These are phyloP conservation scores for Globisporangium ultimum DNA, from an alignment of 352 stramenopile species.

Conservation along the genomic window DNA sequence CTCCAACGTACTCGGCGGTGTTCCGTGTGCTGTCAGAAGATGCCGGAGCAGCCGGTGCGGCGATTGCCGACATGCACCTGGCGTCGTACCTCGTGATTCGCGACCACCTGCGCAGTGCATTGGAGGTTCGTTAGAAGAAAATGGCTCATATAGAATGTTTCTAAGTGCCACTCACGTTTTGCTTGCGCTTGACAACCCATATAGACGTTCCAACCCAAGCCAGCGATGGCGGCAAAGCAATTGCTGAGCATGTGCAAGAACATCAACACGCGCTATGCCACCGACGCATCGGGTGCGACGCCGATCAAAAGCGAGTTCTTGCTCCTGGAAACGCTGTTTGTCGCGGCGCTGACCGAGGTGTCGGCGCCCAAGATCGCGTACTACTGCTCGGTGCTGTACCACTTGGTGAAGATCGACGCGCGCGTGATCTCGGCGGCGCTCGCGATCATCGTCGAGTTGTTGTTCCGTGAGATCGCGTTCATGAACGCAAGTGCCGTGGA, in stretches of 20 bases:
- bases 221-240: slow-evolving; percentile 66
- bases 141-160: not conserved
- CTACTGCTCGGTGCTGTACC: slow-evolving; percentile 68
- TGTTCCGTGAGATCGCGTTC: slow-evolving; percentile 78
- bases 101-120: slow-evolving; percentile 40
- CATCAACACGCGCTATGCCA: slow-evolving; percentile 58
- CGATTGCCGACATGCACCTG: slow-evolving; percentile 62
- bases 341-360: slow-evolving; percentile 51
- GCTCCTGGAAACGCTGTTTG: slow-evolving; percentile 69
- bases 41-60: slow-evolving; percentile 55
- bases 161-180: not conserved
- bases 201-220: slow-evolving; percentile 65
- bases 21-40: slow-evolving; percentile 78
- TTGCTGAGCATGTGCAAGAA: slow-evolving; percentile 50
- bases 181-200: not conserved
- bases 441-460: slow-evolving; percentile 77
- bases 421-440: slow-evolving; percentile 61
- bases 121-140: slow-evolving; percentile 31
- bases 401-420: slow-evolving; percentile 76
- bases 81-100: slow-evolving; percentile 68
- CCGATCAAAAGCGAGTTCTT: slow-evolving; percentile 76
- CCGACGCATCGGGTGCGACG: slow-evolving; percentile 25
- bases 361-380: slow-evolving; percentile 47
- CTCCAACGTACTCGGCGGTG: slow-evolving; percentile 62
- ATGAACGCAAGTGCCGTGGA: slow-evolving; percentile 61